Percentiles rank a stretch among this genome's conserved stretches.
These are phyloP conservation scores for Fusarium sterilihyphosum DNA, from an alignment of 2,329 filamentous ascomycete species.

Conservation along the genomic window DNA sequence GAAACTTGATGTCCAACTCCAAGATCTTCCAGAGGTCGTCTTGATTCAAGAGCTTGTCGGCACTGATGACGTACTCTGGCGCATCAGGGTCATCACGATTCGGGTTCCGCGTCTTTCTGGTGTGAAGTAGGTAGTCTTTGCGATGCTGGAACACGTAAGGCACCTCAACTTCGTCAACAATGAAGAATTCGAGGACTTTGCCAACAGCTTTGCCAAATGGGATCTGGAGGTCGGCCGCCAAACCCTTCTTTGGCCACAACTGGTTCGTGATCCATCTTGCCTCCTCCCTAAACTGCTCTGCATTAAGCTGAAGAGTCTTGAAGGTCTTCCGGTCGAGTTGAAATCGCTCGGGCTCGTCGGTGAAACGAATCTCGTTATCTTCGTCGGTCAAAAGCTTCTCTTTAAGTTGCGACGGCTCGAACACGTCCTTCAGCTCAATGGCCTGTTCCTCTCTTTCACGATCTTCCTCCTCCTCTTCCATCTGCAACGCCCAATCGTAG, in stretches of 20 bases:
- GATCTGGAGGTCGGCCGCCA: conserved; percentile 75
- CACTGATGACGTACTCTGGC: conserved; percentile 77
- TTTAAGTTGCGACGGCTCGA: conserved; percentile 92
- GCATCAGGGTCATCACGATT: conserved; percentile 73
- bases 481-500: conserved; percentile 91
- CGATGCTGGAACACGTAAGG: conserved; percentile 98
- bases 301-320: conserved; percentile 80
- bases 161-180: conserved; percentile 92
- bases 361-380: conserved; percentile 88
- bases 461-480: conserved; percentile 87
- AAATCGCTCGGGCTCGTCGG: conserved; percentile 92
- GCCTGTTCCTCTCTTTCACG: conserved; percentile 82
- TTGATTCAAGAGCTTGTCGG: conserved; percentile 90
- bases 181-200: conserved; percentile 95
- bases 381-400: conserved; percentile 96
- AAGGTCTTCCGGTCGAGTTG: conserved; percentile 92
- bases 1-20: conserved; percentile 94
- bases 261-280: conserved; percentile 90
- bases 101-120: conserved; percentile 73
- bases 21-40: conserved; percentile 95
- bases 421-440: conserved; percentile 95
- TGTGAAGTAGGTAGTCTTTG: conserved; percentile 96
- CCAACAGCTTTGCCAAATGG: conserved; percentile 89
- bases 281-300: conserved; percentile 91
- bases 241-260: conserved; percentile 86